Evolutionary conservation across 306 rosid species (phyloP).

Genomic region (Astragalus glycyphyllos): DNA sequence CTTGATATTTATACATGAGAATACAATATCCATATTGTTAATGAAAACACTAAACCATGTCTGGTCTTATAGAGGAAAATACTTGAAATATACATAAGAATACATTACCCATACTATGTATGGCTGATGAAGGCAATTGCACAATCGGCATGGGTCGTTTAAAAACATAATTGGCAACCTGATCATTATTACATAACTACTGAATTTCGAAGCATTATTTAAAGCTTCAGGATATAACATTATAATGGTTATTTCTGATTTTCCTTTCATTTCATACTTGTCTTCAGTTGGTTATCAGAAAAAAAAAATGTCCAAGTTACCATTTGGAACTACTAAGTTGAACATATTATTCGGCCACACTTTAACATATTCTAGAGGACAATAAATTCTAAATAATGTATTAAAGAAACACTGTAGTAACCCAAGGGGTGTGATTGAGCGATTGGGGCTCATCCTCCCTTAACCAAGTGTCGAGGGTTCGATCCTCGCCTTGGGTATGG

Average conservation of each 20-base stretch:
- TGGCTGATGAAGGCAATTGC: background rate
- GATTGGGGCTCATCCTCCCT: too few relatives aligned
- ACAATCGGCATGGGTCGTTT: background rate
- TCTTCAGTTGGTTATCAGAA: background rate
- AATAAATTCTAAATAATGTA: too few relatives aligned
- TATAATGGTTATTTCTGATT: background rate
- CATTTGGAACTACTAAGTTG: slow-evolving; percentile 15
- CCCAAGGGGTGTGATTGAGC: too few relatives aligned
- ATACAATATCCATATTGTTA: slow-evolving; percentile 14
- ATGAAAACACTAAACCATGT: background rate
- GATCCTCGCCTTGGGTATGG: too few relatives aligned
- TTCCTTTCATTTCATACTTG: background rate
- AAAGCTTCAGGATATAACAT: background rate
- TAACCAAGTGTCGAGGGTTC: too few relatives aligned
- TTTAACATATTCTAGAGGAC: too few relatives aligned
- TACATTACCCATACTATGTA: too few relatives aligned
- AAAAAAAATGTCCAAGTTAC: background rate
- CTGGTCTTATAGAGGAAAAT: too few relatives aligned
- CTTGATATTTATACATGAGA: background rate
- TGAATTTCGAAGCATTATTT: background rate
- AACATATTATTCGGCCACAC: slow-evolving; percentile 5
- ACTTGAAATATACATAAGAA: too few relatives aligned
- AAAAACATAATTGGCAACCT: slow-evolving; percentile 1
- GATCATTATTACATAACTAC: background rate
- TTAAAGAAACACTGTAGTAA: too few relatives aligned